phyloP scores from a whole-genome alignment of 2,329 filamentous ascomycete genomes.

The Mollisia scopiformis region DNA sequence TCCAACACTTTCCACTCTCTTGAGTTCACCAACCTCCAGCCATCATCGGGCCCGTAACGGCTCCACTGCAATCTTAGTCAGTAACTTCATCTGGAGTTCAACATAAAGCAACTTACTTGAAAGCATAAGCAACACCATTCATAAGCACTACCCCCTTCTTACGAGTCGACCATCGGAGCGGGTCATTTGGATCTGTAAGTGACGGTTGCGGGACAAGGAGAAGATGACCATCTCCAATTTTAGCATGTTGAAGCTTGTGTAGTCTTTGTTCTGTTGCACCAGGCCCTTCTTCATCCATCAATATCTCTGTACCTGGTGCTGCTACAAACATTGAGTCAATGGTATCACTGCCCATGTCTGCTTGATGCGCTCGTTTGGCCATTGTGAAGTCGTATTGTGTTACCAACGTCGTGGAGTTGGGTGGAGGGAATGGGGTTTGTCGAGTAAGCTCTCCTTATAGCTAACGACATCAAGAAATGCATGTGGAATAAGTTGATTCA shows the following conservation, averaged over 20 bases:
- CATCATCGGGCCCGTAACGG: constrained; percentile 20
- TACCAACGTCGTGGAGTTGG: neutral
- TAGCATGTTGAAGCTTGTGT: constrained; percentile 10
- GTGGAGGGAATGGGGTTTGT: neutral
- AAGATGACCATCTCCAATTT: constrained; percentile 9
- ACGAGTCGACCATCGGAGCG: constrained; percentile 38
- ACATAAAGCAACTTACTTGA: neutral
- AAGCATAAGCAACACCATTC: constrained; percentile 16
- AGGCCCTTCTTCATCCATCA: constrained; percentile 14
- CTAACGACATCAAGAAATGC: neutral
- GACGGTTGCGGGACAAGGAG: constrained; percentile 11
- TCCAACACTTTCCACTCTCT: too few relatives aligned
- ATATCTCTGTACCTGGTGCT: constrained; percentile 14
- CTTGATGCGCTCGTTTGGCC: neutral
- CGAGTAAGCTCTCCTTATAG: neutral
- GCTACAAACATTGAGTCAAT: constrained; percentile 10
- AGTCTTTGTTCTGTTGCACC: constrained; percentile 10
- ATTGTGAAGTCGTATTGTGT: neutral
- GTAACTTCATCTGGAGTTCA: neutral
- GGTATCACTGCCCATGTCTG: neutral
- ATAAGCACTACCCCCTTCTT: constrained; percentile 5
- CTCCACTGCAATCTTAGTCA: neutral
- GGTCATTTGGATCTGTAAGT: constrained; percentile 30
- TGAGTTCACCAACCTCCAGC: too few relatives aligned
- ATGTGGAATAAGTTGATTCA: neutral